Evolutionary conservation across 768 basidiomycete species (phyloP), one percentile per base, ranked within the genome.

Genomic region (Mycena floridula): DNA sequence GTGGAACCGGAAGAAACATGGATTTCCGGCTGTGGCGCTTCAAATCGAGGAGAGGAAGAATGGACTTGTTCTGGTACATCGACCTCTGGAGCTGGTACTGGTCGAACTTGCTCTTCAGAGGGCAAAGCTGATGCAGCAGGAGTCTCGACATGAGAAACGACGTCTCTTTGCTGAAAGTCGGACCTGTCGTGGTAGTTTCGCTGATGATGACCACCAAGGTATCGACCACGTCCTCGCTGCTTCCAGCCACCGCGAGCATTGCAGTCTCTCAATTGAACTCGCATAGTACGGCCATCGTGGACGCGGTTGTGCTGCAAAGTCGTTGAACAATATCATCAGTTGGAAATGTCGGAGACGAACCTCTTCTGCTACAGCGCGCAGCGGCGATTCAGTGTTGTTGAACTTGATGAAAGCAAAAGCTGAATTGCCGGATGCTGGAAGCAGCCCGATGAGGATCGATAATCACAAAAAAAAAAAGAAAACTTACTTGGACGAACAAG

Each of bases 331-430:
- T 21, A 30, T 18, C 9, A 25, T 22, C 13, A 18, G 26, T 13
- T n/a, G 37, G 4, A 40, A 40, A 16, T 27, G 22, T 25, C 23
- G 22, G 18, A 24, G 18, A 49, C 54, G 32, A 42, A 85, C 88
- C 70, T 88, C 80, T 59, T 75, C 76, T 23, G 59, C 61, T 18
- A 89, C 73, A 4, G 88, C 88, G 45, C 70, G 74, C n/a, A 73
- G 68, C n/a, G 86, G 77, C 25, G 78, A 68, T 7, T 82, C 78
- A 2, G 69, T 68, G 45, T 79, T 76, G 48, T 76, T 68, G 57
- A 82, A 90, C 57, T 74, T 83, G 46, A 90, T 76, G 54, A 90
- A 89, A 2, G 88, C 88, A 56, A 88, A 90, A 2, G 79, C 85
- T n/a, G 79, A 71, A 50, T 70, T 73, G 37, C 77, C 77, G 50